Evolutionary conservation across 2,329 filamentous ascomycete genomes (phyloP).

Genomic region (Neofusicoccum ribis): DNA sequence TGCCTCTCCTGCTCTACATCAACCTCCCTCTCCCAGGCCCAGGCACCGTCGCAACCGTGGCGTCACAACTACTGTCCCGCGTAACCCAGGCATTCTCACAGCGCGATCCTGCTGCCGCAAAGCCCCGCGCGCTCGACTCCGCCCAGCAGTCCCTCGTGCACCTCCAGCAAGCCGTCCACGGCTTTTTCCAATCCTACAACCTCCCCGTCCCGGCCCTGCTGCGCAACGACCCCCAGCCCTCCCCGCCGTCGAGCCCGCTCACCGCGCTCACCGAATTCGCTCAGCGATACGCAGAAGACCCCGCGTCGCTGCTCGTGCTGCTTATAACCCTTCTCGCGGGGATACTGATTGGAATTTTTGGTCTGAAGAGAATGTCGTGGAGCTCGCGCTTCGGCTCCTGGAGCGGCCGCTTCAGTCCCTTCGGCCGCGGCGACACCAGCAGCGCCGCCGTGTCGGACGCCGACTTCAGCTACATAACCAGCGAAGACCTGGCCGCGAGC

Average conservation of each 20-base stretch:
- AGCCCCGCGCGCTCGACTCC: neutral
- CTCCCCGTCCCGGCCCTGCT: slow-evolving; percentile 40
- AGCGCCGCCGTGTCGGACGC: slow-evolving; percentile 65
- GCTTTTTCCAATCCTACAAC: slow-evolving; percentile 20
- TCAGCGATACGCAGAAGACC: slow-evolving; percentile 2
- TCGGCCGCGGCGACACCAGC: slow-evolving; percentile 42
- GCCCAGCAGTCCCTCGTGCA: slow-evolving; percentile 6
- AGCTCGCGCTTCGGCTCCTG: slow-evolving; percentile 46
- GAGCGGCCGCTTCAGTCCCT: slow-evolving; percentile 51
- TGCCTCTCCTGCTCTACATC: neutral
- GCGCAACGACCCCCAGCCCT: slow-evolving; percentile 31
- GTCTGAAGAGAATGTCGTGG: slow-evolving; percentile 46
- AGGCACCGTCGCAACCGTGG: slow-evolving; percentile 17
- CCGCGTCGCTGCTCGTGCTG: slow-evolving; percentile 20
- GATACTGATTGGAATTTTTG: slow-evolving; percentile 41
- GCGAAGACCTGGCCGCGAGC: slow-evolving; percentile 62
- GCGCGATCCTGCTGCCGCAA: slow-evolving; percentile 6
- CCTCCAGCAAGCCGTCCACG: slow-evolving; percentile 2
- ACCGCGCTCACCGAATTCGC: slow-evolving; percentile 7
- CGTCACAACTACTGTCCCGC: slow-evolving; percentile 17
- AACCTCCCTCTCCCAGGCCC: neutral
- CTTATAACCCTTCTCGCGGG: slow-evolving; percentile 32
- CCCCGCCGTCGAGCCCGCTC: slow-evolving; percentile 28
- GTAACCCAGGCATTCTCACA: slow-evolving; percentile 12
- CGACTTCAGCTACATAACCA: slow-evolving; percentile 82